phyloP scores from a whole-genome alignment of 768 basidiomycete species.

The Pisolithus microcarpus region DNA sequence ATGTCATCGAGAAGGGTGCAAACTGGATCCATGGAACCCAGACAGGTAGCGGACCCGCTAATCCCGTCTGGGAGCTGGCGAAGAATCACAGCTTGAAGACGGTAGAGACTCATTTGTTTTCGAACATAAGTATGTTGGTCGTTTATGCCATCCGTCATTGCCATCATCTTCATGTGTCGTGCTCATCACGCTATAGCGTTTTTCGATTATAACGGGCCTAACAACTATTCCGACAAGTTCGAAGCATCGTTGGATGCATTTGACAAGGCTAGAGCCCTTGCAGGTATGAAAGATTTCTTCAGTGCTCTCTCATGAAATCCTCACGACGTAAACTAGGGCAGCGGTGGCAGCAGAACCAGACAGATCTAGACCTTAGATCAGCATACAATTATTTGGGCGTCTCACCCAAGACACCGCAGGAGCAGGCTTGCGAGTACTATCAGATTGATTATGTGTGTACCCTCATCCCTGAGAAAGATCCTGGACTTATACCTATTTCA shows the following conservation, averaged over 20 bases:
- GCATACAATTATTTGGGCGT: slow-evolving; percentile 48
- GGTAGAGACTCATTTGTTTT: slow-evolving; percentile 29
- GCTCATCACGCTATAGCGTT: background rate
- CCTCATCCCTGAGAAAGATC: too few species aligned
- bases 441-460: slow-evolving; percentile 33
- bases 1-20: slow-evolving; percentile 49
- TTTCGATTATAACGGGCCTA: background rate
- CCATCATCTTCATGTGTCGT: background rate
- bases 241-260: background rate
- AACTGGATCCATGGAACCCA: slow-evolving; percentile 59
- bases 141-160: background rate
- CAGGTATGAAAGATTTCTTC: background rate
- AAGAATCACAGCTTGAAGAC: slow-evolving; percentile 47
- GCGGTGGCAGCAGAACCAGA: slow-evolving; percentile 36
- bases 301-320: too few species aligned
- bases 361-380: slow-evolving; percentile 46
- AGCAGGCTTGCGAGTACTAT: slow-evolving; percentile 52
- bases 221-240: background rate
- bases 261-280: background rate
- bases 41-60: slow-evolving; percentile 39
- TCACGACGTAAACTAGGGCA: slow-evolving; percentile 27
- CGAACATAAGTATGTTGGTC: background rate
- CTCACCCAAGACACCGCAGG: slow-evolving; percentile 38
- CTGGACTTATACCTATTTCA: slow-evolving; percentile 1
- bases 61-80: slow-evolving; percentile 55